Percentiles rank a stretch among this genome's conserved stretches.
phyloP scores from a whole-genome alignment of 2,329 filamentous ascomycete species.

The Trichoderma guizhouense region DNA sequence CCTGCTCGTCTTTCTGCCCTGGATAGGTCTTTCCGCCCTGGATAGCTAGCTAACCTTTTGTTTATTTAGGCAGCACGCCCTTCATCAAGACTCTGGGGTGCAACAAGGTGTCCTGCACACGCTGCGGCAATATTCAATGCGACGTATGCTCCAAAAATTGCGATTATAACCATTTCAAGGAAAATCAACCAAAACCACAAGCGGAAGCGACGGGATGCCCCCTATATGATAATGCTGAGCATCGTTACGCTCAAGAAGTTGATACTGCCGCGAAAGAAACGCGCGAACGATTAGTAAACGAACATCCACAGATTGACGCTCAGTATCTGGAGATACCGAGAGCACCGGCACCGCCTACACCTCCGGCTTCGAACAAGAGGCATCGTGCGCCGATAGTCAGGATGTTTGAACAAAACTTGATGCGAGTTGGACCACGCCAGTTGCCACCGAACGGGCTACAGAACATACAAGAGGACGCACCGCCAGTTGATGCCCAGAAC shows the following conservation, averaged over 20 bases:
- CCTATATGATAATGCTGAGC: slow-evolving; percentile 61
- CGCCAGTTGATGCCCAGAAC: not conserved
- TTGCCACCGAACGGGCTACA: not conserved
- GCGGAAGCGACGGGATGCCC: slow-evolving; percentile 57
- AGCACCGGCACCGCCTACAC: not conserved
- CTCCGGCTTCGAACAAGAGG: not conserved
- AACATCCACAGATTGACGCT: slow-evolving; percentile 59
- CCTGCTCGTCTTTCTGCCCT: not conserved
- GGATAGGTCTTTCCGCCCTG: not conserved
- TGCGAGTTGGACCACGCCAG: not conserved
- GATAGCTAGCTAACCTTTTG: slow-evolving; percentile 20
- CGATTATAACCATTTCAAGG: slow-evolving; percentile 68
- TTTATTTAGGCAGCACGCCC: slow-evolving; percentile 53
- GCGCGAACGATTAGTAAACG: slow-evolving; percentile 50
- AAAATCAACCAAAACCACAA: slow-evolving; percentile 41
- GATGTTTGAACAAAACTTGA: not conserved
- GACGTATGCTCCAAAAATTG: slow-evolving; percentile 69
- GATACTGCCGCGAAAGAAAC: slow-evolving; percentile 57
- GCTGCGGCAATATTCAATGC: slow-evolving; percentile 55
- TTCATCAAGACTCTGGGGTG: slow-evolving; percentile 79
- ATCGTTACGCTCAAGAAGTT: slow-evolving; percentile 62
- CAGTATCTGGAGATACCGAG: slow-evolving; percentile 48
- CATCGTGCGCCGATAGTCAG: not conserved
- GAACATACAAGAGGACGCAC: not conserved
- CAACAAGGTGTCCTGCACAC: slow-evolving; percentile 76